phyloP scores from a whole-genome alignment of 192 early-diverging fungal genomes.

The Allomyces macrogynus region DNA sequence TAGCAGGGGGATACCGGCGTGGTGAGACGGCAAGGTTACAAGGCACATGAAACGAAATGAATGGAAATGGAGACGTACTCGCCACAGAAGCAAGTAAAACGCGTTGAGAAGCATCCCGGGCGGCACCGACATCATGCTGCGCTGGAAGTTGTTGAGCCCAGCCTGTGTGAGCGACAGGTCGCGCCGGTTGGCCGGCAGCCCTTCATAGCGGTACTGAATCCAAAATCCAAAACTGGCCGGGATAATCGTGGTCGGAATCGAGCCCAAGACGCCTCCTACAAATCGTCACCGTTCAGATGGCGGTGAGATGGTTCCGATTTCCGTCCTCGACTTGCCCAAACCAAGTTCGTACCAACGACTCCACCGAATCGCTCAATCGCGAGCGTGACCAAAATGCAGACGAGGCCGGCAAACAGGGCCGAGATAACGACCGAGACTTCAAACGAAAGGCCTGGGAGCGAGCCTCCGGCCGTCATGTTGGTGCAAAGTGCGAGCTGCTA shows the following conservation, averaged over 20 bases:
- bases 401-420: background rate
- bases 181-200: background rate
- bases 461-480: background rate
- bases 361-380: background rate
- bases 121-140: background rate
- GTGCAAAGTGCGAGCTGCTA: too few species aligned
- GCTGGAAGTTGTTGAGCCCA: background rate
- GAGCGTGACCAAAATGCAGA: background rate
- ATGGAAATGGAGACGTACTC: background rate
- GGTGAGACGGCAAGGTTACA: too few species aligned
- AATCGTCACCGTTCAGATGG: too few species aligned
- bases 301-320: too few species aligned
- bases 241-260: background rate
- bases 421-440: background rate
- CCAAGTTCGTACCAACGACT: background rate
- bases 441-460: background rate
- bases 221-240: background rate
- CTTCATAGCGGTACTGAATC: background rate
- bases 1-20: background rate
- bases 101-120: background rate
- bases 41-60: too few species aligned
- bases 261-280: background rate
- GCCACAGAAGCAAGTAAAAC: background rate
- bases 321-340: too few species aligned
- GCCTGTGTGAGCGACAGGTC: background rate